phyloP scores from a whole-genome alignment of 2,329 filamentous ascomycete genomes.

The Aureobasidium sp. region DNA sequence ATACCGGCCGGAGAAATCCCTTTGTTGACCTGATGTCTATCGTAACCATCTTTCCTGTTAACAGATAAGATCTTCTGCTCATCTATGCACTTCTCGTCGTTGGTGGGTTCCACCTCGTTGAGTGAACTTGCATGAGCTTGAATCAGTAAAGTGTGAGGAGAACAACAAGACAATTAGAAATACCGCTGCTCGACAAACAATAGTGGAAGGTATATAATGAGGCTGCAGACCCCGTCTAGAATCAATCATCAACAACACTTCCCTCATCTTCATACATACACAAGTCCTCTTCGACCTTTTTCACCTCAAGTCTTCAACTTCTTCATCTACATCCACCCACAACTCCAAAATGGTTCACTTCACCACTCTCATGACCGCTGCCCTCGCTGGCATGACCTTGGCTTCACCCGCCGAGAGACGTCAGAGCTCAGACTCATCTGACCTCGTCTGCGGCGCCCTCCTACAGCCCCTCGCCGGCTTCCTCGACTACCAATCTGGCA shows the following conservation, averaged over 20 bases:
- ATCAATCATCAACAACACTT: neutral
- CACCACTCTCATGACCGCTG: neutral
- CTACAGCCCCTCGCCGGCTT: conserved; percentile 6
- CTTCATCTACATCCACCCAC: neutral
- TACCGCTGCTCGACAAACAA: neutral
- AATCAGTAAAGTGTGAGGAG: neutral
- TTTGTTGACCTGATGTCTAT: neutral
- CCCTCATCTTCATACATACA: neutral
- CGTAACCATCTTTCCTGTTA: neutral
- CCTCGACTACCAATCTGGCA: conserved; percentile 6
- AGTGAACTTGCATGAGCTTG: neutral
- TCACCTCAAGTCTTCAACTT: neutral
- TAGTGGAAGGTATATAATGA: neutral
- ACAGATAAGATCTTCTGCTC: neutral
- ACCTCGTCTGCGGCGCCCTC: neutral
- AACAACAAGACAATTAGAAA: neutral
- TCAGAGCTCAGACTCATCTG: neutral
- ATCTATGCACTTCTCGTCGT: neutral
- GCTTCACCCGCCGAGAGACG: neutral
- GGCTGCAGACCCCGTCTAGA: neutral
- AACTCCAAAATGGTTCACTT: neutral
- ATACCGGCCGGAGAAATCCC: neutral
- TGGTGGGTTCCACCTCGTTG: neutral
- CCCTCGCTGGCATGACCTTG: neutral
- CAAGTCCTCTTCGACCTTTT: neutral